Percentiles rank a stretch among this genome's conserved stretches.
These are phyloP conservation scores for Cladosporium phlei DNA, from an alignment of 2,329 filamentous ascomycete species.

Conservation along the genomic window DNA sequence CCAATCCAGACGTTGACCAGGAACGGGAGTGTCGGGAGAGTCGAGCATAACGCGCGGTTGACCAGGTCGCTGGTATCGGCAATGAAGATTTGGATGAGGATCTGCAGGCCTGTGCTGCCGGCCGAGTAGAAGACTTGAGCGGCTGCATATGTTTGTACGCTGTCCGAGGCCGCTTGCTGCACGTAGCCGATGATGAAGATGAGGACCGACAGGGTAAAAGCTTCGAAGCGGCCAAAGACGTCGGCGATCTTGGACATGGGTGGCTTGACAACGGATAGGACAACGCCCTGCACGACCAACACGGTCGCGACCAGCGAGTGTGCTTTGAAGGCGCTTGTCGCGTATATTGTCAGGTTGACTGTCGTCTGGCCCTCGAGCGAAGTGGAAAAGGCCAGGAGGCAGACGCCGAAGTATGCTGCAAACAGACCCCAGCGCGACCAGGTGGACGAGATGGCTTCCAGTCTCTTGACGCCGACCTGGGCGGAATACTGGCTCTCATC, in stretches of 20 bases:
- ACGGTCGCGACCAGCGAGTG: slow-evolving; percentile 64
- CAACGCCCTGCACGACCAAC: slow-evolving; percentile 59
- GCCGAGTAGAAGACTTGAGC: slow-evolving; percentile 60
- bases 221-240: slow-evolving; percentile 58
- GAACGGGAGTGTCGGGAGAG: slow-evolving; percentile 56
- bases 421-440: slow-evolving; percentile 47
- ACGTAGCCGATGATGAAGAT: slow-evolving; percentile 55
- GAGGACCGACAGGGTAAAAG: slow-evolving; percentile 51
- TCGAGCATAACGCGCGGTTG: slow-evolving; percentile 57
- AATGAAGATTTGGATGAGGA: slow-evolving; percentile 61
- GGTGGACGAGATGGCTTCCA: slow-evolving; percentile 45
- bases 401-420: slow-evolving; percentile 43
- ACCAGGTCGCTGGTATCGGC: slow-evolving; percentile 58
- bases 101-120: slow-evolving; percentile 55
- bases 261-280: slow-evolving; percentile 57
- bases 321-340: slow-evolving; percentile 60
- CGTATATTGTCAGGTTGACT: slow-evolving; percentile 57
- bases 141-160: slow-evolving; percentile 51
- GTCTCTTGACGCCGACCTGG: slow-evolving; percentile 46
- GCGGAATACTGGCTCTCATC: slow-evolving; percentile 19
- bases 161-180: slow-evolving; percentile 52
- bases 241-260: slow-evolving; percentile 59
- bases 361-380: slow-evolving; percentile 64
- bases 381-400: slow-evolving; percentile 55
- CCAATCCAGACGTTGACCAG: slow-evolving; percentile 59